A percentile compares a stretch with the other conserved stretches of the same genome.
phyloP scores from a whole-genome alignment of 116 monocot species.

The Posidonia oceanica region DNA sequence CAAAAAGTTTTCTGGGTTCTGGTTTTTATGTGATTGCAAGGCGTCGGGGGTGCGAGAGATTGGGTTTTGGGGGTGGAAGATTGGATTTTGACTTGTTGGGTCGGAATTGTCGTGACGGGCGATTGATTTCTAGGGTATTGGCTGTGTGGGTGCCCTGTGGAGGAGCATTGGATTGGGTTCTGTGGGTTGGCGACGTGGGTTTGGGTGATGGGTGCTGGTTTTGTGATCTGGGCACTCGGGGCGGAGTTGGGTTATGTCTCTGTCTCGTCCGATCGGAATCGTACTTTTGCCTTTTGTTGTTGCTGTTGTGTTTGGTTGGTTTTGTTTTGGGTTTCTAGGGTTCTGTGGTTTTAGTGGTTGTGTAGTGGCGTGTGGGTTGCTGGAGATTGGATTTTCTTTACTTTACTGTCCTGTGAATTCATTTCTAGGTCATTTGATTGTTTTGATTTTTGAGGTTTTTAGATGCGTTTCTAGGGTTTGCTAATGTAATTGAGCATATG shows the following conservation, averaged over 20 bases:
- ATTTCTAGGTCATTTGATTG: conserved; percentile 1
- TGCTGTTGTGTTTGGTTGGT: no score
- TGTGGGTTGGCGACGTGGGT: no score
- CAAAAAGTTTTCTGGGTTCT: background rate
- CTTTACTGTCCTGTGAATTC: background rate
- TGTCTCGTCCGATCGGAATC: no score
- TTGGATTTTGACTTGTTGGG: background rate
- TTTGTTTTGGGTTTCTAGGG: no score
- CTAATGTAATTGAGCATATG: no score
- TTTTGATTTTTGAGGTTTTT: no score
- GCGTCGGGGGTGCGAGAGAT: background rate
- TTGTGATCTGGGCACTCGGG: background rate
- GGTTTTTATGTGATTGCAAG: background rate
- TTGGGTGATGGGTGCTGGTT: background rate
- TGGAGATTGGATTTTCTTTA: background rate
- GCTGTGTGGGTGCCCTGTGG: no score
- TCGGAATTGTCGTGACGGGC: background rate
- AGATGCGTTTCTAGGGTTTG: no score
- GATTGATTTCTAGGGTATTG: background rate
- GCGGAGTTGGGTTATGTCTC: background rate
- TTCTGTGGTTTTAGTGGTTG: background rate
- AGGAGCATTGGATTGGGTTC: no score
- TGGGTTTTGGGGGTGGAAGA: background rate
- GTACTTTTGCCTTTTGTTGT: no score
- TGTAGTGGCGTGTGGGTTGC: no score